Evolutionary conservation across 441 rosid genomes (phyloP).

Genomic region (Adansonia grandidieri): DNA sequence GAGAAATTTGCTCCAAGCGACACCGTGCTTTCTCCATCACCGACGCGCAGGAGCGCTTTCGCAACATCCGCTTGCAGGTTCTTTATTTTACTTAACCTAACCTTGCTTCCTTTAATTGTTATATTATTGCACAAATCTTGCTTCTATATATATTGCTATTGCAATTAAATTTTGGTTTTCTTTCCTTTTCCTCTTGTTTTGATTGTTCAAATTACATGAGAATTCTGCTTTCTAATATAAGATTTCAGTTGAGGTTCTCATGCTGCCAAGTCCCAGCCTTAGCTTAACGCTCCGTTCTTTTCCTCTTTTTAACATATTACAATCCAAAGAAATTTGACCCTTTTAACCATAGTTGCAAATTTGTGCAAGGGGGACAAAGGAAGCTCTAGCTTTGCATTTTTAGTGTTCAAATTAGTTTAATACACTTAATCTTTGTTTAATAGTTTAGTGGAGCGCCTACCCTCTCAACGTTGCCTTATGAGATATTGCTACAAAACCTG

Average conservation of each 20-base stretch:
- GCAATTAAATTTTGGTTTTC: slow-evolving; percentile 47
- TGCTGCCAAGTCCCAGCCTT: background rate
- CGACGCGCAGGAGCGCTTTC: slow-evolving; percentile 68
- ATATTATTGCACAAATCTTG: slow-evolving; percentile 35
- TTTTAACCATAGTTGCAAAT: background rate
- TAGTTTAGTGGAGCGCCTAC: background rate
- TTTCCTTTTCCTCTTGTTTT: background rate
- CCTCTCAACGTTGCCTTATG: background rate
- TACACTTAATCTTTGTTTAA: background rate
- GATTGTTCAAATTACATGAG: background rate
- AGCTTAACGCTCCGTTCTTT: background rate
- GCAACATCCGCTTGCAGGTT: slow-evolving; percentile 68
- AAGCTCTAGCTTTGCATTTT: background rate
- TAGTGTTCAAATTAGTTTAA: background rate
- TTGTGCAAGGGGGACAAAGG: background rate
- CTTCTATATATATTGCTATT: slow-evolving; percentile 41
- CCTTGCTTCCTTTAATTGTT: slow-evolving; percentile 30
- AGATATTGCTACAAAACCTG: slow-evolving; percentile 3
- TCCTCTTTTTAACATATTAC: background rate
- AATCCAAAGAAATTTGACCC: background rate
- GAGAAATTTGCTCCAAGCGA: slow-evolving; percentile 64
- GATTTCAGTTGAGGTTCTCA: background rate
- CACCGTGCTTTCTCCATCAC: slow-evolving; percentile 57
- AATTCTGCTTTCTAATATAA: background rate
- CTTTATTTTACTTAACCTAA: background rate